phyloP scores from a whole-genome alignment of 371 early-diverging fungal species.

The Lichtheimia ramosa region DNA sequence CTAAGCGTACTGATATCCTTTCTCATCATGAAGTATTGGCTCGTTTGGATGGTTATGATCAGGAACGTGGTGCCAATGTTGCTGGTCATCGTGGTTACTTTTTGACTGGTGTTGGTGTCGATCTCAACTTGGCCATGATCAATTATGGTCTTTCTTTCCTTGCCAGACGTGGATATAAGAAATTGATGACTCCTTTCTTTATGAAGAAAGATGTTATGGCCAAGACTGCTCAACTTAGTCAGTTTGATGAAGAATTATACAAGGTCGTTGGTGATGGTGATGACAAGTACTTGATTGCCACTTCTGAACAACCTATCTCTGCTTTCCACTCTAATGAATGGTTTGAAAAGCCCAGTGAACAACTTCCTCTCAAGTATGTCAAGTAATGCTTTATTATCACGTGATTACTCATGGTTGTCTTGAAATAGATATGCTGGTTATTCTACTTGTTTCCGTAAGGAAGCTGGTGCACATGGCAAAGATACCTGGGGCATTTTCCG shows the following conservation, averaged over 20 bases:
- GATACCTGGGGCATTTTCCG: constrained; percentile 99
- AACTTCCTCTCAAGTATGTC: constrained; percentile 86
- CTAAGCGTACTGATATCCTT: constrained; percentile 72
- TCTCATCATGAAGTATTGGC: constrained; percentile 94
- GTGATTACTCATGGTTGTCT: background rate
- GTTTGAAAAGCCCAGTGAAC: constrained; percentile 90
- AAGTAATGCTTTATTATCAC: background rate
- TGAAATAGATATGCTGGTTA: constrained; percentile 84
- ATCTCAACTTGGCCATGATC: constrained; percentile 95
- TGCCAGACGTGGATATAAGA: constrained; percentile 84
- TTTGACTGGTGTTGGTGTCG: constrained; percentile 93
- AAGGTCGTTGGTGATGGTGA: constrained; percentile 89
- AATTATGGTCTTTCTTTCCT: constrained; percentile 98
- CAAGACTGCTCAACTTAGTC: constrained; percentile 97
- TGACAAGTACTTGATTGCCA: constrained; percentile 99
- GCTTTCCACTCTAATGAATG: constrained; percentile 97
- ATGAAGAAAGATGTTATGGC: constrained; percentile 99
- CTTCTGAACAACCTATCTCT: constrained; percentile 99
- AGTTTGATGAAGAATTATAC: constrained; percentile 99
- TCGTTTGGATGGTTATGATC: constrained; percentile 92
- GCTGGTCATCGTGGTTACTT: constrained; percentile 99
- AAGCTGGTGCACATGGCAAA: constrained; percentile 99
- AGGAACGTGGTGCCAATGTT: constrained; percentile 93
- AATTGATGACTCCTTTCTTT: constrained; percentile 98
- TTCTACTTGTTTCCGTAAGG: constrained; percentile 99